phyloP scores from a whole-genome alignment of 2,329 filamentous ascomycete genomes.

The Westerdykella aurantiaca region DNA sequence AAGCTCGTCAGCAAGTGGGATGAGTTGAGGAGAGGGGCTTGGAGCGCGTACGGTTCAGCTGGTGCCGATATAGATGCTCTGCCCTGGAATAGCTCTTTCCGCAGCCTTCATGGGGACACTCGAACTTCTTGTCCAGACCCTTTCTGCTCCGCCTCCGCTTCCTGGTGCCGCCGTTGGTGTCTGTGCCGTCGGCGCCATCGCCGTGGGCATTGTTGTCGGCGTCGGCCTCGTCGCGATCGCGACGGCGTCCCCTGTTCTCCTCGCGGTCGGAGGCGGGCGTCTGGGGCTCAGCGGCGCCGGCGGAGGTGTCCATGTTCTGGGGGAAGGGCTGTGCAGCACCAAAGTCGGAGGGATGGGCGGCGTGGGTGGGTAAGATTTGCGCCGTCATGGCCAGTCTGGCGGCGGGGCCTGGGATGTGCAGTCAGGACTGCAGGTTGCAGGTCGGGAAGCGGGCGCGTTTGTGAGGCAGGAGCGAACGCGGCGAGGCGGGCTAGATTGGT shows the following conservation, averaged over 20 bases:
- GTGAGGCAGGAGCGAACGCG: too few species aligned
- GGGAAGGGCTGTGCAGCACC: slow-evolving; percentile 30
- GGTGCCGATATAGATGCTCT: slow-evolving; percentile 93
- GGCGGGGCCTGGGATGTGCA: slow-evolving; percentile 4
- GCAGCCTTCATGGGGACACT: slow-evolving; percentile 76
- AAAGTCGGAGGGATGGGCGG: slow-evolving; percentile 33
- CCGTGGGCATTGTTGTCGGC: slow-evolving; percentile 16
- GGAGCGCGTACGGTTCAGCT: slow-evolving; percentile 72
- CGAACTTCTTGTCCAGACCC: slow-evolving; percentile 65
- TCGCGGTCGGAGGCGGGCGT: slow-evolving; percentile 31
- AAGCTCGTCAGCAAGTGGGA: not conserved
- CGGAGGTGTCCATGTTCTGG: slow-evolving; percentile 31
- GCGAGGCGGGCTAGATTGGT: too few species aligned
- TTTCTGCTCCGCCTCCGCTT: slow-evolving; percentile 69
- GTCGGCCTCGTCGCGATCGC: slow-evolving; percentile 31
- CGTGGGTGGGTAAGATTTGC: slow-evolving; percentile 36
- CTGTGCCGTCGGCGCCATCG: slow-evolving; percentile 20
- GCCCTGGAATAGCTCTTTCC: slow-evolving; percentile 95
- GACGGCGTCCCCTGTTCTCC: slow-evolving; percentile 34
- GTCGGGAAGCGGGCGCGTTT: not conserved
- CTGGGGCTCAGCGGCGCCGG: slow-evolving; percentile 22
- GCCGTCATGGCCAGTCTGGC: slow-evolving; percentile 28
- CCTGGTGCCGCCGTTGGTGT: slow-evolving; percentile 31
- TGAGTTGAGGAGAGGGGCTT: not conserved
- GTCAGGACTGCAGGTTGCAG: not conserved